These are phyloP conservation scores for Xylaria sp. DNA, from an alignment of 2,329 filamentous ascomycete genomes.

Conservation along the genomic window DNA sequence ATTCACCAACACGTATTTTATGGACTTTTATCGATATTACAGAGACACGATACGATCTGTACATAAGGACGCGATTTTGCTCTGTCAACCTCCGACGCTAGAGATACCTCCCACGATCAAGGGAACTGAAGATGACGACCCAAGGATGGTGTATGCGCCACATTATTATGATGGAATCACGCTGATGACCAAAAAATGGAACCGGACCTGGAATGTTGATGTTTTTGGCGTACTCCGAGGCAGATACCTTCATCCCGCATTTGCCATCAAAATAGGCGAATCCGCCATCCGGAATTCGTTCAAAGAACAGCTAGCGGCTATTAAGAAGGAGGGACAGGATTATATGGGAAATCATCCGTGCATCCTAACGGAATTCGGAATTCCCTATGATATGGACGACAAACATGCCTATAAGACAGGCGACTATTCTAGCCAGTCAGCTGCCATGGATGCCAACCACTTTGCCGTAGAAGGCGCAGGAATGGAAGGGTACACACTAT, in stretches of 20 bases:
- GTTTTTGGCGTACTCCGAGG: constrained; percentile 92
- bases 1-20: constrained; percentile 92
- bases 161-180: constrained; percentile 98
- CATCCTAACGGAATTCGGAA: constrained; percentile 93
- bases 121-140: constrained; percentile 87
- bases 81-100: constrained; percentile 91
- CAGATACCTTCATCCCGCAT: constrained; percentile 85
- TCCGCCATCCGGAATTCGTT: constrained; percentile 94
- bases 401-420: constrained; percentile 95
- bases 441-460: constrained; percentile 95
- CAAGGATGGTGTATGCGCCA: constrained; percentile 88
- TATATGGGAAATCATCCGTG: constrained; percentile 90
- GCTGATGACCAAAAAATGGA: constrained; percentile 98
- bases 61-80: constrained; percentile 84
- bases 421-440: constrained; percentile 90
- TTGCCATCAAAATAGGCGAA: constrained; percentile 93
- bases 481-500: constrained; percentile 87
- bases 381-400: constrained; percentile 98
- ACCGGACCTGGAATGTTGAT: constrained; percentile 95
- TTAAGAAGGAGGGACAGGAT: constrained; percentile 87
- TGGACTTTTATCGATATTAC: constrained; percentile 84
- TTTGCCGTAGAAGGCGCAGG: constrained; percentile 87
- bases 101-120: constrained; percentile 91
- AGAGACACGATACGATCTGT: constrained; percentile 76
- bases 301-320: constrained; percentile 82